Conservation (phyloP, 371 early-diverging fungal species). For the Funneliformis caledonium region DNA sequence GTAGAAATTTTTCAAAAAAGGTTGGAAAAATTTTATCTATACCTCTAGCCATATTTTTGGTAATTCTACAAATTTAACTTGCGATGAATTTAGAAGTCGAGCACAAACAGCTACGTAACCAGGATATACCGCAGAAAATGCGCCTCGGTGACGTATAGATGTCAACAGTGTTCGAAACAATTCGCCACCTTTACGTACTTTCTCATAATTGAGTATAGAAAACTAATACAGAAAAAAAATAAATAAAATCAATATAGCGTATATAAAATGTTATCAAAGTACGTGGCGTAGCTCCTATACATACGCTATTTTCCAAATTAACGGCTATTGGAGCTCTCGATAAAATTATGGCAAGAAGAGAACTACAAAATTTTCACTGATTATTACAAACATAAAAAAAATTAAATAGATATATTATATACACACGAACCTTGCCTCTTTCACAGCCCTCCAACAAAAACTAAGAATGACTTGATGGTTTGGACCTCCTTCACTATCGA, state of each 20-base stretch:
- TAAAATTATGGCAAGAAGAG: slow-evolving; percentile 16
- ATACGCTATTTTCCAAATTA: not conserved
- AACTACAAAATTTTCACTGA: not conserved
- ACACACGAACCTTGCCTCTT: slow-evolving; percentile 67
- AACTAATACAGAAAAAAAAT: slow-evolving; percentile 7
- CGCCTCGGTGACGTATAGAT: slow-evolving; percentile 89
- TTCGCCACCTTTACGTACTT: slow-evolving; percentile 60
- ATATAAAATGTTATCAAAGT: not conserved
- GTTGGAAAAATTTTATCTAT: slow-evolving; percentile 19
- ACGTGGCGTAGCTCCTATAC: not conserved
- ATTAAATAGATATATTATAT: slow-evolving; percentile 21
- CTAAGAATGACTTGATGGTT: slow-evolving; percentile 86
- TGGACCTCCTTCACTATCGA: slow-evolving; percentile 50
- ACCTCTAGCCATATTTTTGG: slow-evolving; percentile 73
- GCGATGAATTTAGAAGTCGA: slow-evolving; percentile 62
- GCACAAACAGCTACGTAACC: slow-evolving; percentile 76
- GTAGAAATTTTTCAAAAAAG: not conserved
- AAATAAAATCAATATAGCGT: not conserved
- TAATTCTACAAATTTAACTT: slow-evolving; percentile 52
- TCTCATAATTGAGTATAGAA: slow-evolving; percentile 44
- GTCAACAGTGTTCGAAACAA: slow-evolving; percentile 66
- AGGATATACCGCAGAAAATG: slow-evolving; percentile 87
- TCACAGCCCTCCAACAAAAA: slow-evolving; percentile 92
- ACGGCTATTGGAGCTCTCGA: not conserved
- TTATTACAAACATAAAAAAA: not conserved